Conservation (phyloP, 768 basidiomycete genomes). For the Mrakia gelida region DNA sequence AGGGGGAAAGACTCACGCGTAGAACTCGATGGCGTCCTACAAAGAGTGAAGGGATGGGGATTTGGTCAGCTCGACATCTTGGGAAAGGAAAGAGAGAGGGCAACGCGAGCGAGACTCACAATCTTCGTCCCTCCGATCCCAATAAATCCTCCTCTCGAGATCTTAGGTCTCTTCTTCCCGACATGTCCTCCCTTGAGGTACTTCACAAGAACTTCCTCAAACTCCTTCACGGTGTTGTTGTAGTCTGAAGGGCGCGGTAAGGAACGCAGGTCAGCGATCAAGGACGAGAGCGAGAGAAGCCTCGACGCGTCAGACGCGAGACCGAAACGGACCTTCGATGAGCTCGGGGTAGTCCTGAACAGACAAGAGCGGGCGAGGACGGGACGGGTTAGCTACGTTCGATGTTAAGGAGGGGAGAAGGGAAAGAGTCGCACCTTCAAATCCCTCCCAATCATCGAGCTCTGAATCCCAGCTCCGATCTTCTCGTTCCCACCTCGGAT, state of each 20-base stretch:
- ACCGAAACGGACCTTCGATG: slow-evolving; percentile 49
- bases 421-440: slow-evolving; percentile 10
- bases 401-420: neutral
- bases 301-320: too few relatives aligned
- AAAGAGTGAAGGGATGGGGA: neutral
- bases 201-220: slow-evolving; percentile 81
- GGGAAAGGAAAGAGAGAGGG: neutral
- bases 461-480: slow-evolving; percentile 22
- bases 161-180: slow-evolving; percentile 73
- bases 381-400: neutral
- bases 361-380: slow-evolving; percentile 40
- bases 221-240: slow-evolving; percentile 86
- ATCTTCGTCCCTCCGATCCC: slow-evolving; percentile 77
- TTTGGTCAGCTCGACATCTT: neutral
- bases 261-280: too few relatives aligned
- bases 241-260: too few relatives aligned
- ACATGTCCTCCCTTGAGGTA: slow-evolving; percentile 75
- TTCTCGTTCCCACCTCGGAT: slow-evolving; percentile 31
- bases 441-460: slow-evolving; percentile 29
- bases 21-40: slow-evolving; percentile 84
- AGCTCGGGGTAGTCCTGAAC: slow-evolving; percentile 76
- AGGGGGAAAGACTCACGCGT: slow-evolving; percentile 63
- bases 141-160: slow-evolving; percentile 70
- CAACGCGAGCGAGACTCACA: slow-evolving; percentile 33
- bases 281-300: too few relatives aligned